Conservation (phyloP, 352 stramenopile species). For the Peronospora tabacina region DNA sequence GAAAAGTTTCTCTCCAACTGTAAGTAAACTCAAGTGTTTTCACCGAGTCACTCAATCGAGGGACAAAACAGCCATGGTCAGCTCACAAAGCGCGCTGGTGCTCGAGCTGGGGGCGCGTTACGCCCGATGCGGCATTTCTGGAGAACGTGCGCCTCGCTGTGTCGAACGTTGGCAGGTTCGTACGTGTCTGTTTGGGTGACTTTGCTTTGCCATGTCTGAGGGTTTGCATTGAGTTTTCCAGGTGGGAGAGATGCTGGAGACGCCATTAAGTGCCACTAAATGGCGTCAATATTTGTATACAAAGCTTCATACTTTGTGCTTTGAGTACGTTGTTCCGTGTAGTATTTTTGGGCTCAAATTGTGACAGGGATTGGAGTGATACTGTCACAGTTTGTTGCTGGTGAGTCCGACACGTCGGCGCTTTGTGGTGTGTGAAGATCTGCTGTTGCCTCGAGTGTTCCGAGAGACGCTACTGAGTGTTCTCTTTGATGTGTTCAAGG, state of each 20-base stretch:
- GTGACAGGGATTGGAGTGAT: not conserved
- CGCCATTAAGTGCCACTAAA: conserved; percentile 23
- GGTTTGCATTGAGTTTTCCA: conserved; percentile 10
- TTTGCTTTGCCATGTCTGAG: not conserved
- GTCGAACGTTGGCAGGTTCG: conserved; percentile 62
- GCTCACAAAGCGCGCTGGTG: conserved; percentile 45
- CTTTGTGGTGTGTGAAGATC: conserved; percentile 76
- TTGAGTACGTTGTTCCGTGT: conserved; percentile 40
- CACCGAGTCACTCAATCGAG: conserved; percentile 5
- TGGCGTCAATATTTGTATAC: conserved; percentile 47
- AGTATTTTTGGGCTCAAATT: not conserved
- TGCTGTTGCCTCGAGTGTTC: conserved; percentile 51
- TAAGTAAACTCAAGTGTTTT: too few relatives aligned
- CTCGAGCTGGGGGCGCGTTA: conserved; percentile 68
- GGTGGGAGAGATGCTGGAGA: conserved; percentile 49
- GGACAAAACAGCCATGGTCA: conserved; percentile 14
- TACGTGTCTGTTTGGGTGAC: not conserved
- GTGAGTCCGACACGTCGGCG: conserved; percentile 67
- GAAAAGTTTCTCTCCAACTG: not conserved
- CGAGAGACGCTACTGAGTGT: conserved; percentile 55
- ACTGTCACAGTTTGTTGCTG: conserved; percentile 38
- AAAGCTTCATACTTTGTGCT: conserved; percentile 59
- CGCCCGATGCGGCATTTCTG: conserved; percentile 61
- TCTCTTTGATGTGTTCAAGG: conserved; percentile 59
- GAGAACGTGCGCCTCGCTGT: conserved; percentile 62